Evolutionary conservation across 495 filamentous ascomycete species (phyloP), one percentile per base, ranked within the genome.

Genomic region (Podospora fimiseda): DNA sequence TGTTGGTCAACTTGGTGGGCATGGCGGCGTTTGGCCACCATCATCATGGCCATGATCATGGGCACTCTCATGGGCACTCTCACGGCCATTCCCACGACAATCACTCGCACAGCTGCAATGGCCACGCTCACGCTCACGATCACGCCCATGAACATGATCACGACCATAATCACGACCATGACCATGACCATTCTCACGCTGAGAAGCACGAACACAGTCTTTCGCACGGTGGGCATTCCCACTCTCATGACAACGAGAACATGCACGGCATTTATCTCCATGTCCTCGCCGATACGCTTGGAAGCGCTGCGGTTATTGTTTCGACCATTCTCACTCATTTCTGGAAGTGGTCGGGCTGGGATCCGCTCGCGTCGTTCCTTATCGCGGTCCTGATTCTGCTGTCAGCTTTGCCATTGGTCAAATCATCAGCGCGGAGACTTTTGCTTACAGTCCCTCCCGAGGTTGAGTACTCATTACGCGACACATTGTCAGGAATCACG

Each of bases 201-300:
- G 58, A 63, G 50, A 45, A 55, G 14, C 57, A 73, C 33, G 58
- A 61, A 22, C 66, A 76, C 23, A 48, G 53, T 9, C 74, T 75
- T 44, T 60, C 53, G 6, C 69, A 77, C 44, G 44, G 69, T 45
- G 56, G 53, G 1, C 70, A 70, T 51, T 43, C 41, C 24, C 80
- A 85, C 55, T 65, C 74, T 19, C 88, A 94, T 66, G 87, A 87
- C 50, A 96, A 94, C 65, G 94, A 99, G 60, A 99, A 99, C 61
- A 97, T 98, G 94, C 84, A 91, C 55, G 93, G 93, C n/a, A 97
- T 99, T 55, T 99, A 92, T 72, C 73, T 99, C 8, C 93, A 99
- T 61, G 88, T 99, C 50, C 75, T 97, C 3, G 94, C 92, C 8
- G 93, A 99, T 64, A 95, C 94, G 0, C 81, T 97, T 16, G 93